Percentiles rank a stretch among this genome's conserved stretches.
These are phyloP conservation scores for Lipomyces oligophaga DNA, from an alignment of 805 yeast species.

Conservation along the genomic window DNA sequence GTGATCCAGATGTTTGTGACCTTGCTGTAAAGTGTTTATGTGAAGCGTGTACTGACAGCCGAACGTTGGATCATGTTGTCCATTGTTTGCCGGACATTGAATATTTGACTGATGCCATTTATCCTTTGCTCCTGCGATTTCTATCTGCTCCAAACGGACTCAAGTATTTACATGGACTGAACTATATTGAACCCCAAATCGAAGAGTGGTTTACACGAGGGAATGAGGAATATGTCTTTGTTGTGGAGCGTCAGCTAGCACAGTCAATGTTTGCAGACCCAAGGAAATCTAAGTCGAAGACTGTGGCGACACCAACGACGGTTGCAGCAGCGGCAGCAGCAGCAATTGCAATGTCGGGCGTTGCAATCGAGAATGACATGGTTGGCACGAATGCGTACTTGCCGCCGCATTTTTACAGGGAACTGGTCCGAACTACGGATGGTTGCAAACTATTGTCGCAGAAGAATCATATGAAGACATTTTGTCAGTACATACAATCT, in stretches of 20 bases:
- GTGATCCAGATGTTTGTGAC: conserved; percentile 51
- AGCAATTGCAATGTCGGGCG: conserved; percentile 1
- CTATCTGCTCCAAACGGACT: conserved; percentile 69
- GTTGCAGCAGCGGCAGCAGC: too few relatives aligned
- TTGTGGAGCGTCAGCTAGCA: conserved; percentile 28
- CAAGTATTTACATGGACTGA: conserved; percentile 53
- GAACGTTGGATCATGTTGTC: conserved; percentile 51
- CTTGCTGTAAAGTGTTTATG: conserved; percentile 55
- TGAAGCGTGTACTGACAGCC: conserved; percentile 46
- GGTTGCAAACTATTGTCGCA: conserved; percentile 63
- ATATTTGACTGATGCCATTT: conserved; percentile 51
- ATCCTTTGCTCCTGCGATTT: conserved; percentile 58
- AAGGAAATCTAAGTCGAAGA: background rate
- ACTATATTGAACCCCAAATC: conserved; percentile 63
- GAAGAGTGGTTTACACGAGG: conserved; percentile 55
- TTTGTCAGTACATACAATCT: conserved; percentile 33
- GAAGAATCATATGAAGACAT: conserved; percentile 41
- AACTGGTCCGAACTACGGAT: conserved; percentile 72
- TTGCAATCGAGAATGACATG: background rate
- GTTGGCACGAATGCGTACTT: too few relatives aligned
- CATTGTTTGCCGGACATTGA: conserved; percentile 53
- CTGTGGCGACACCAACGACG: background rate
- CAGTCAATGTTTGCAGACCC: conserved; percentile 9
- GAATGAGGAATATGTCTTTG: conserved; percentile 28
- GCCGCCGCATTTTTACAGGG: conserved; percentile 75